A percentile compares a stretch with the other conserved stretches of the same genome.
Conservation (phyloP, 140 eudicot species). For the Senecio squalidus region DNA sequence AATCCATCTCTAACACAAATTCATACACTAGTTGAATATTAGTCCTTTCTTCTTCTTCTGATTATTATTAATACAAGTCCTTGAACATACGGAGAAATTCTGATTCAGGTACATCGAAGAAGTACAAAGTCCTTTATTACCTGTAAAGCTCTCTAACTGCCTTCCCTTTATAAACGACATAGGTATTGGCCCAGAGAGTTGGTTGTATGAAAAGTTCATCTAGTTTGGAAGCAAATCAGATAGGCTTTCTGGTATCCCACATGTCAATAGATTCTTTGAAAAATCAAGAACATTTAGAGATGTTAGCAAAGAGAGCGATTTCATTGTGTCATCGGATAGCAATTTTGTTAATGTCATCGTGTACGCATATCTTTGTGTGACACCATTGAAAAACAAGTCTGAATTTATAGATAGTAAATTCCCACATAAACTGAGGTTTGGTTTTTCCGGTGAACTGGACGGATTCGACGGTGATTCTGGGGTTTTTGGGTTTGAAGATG, state of each 20-base stretch:
- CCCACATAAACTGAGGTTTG: no score
- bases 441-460: no score
- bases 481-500: no score
- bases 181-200: conserved; percentile 66
- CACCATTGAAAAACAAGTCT: no score
- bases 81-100: not conserved
- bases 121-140: conserved; percentile 56
- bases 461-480: no score
- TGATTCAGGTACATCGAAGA: conserved; percentile 28
- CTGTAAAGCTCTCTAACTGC: conserved; percentile 44
- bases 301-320: conserved; percentile 31
- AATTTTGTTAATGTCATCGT: no score
- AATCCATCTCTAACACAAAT: no score
- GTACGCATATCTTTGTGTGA: no score
- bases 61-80: not conserved
- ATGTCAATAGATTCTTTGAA: conserved; percentile 49
- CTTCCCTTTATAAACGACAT: conserved; percentile 39
- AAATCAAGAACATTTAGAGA: conserved; percentile 57
- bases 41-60: no score
- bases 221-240: conserved; percentile 50
- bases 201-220: conserved; percentile 58
- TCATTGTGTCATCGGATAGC: no score
- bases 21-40: no score
- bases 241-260: conserved; percentile 59
- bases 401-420: no score